Evolutionary conservation across 495 filamentous ascomycete genomes (phyloP), one percentile per base, ranked within the genome.

Genomic region (Trichoderma orchidacearum): DNA sequence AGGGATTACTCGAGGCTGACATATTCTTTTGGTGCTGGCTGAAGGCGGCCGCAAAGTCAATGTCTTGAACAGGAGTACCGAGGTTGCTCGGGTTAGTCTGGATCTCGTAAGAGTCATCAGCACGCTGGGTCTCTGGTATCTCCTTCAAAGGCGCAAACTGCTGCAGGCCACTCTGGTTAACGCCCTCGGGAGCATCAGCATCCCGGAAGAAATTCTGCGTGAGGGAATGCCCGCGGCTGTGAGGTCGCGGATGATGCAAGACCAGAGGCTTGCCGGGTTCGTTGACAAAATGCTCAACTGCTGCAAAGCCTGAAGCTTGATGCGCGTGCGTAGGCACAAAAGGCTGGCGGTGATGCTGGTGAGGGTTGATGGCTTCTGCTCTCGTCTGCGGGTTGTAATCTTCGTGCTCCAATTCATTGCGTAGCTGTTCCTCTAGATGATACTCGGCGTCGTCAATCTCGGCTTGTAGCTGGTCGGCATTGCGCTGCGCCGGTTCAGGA

Each of bases 361-460:
- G n/a, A n/a, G n/a, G n/a, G 5, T 70, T 62, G 2, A 60, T 55
- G 30, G 63, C 66, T 30, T 70, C 68, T 34, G 70, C 68, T 52
- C 75, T 74, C 50, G 71, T 71, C 56, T 82, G 75, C 5, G 78
- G 75, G 55, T 74, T 80, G 60, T 79, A 80, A 56, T 75, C 77
- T 61, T 82, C 83, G 54, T 87, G 81, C 31, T 87, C 83, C 36
- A 89, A 70, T 61, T 86, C 82, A 28, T 80, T 81, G 30, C 86
- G 78, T 60, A 87, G 82, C 35, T 85, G 81, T 60, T 85, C 77
- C 61, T 89, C 87, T 56, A 90, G 65, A 56, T 91, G 86, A 62
- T 93, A 89, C 57, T 94, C 85, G n/a, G 82, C 81, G 64, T 89
- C 84, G 52, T 94, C 87, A 45, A 95, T 81, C 59, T 94, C 90